These are phyloP conservation scores for Scedosporium boydii DNA, from an alignment of 2,329 filamentous ascomycete genomes.

Conservation along the genomic window DNA sequence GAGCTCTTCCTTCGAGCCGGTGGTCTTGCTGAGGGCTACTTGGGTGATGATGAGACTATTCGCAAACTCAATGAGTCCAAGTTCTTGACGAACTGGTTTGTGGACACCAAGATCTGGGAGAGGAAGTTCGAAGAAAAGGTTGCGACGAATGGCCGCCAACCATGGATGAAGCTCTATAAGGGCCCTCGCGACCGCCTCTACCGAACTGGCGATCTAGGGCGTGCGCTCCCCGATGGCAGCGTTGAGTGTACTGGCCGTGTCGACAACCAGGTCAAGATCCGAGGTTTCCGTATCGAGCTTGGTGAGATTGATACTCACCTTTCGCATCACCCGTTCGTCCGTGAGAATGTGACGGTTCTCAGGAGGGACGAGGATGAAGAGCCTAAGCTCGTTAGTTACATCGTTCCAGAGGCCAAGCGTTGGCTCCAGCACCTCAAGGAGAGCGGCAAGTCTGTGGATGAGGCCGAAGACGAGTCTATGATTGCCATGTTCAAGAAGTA, in stretches of 20 bases:
- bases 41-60: conserved; percentile 48
- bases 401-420: conserved; percentile 70
- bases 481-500: no score
- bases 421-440: conserved; percentile 58
- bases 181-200: conserved; percentile 83
- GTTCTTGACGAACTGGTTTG: conserved; percentile 80
- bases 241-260: conserved; percentile 71
- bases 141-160: conserved; percentile 17
- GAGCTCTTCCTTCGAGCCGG: conserved; percentile 77
- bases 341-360: conserved; percentile 79
- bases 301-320: conserved; percentile 85
- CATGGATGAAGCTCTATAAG: conserved; percentile 70
- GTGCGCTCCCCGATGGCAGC: conserved; percentile 60
- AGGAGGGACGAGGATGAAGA: conserved; percentile 79
- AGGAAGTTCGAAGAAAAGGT: conserved; percentile 45
- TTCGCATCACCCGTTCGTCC: conserved; percentile 61
- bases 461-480: not conserved
- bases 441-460: conserved; percentile 7
- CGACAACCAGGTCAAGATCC: conserved; percentile 90
- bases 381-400: conserved; percentile 76
- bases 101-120: conserved; percentile 61
- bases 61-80: conserved; percentile 57
- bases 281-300: conserved; percentile 91
- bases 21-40: conserved; percentile 76
- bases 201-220: conserved; percentile 75